Conservation (phyloP, 2,329 filamentous ascomycete genomes). For the Fusarium nematophilum region DNA sequence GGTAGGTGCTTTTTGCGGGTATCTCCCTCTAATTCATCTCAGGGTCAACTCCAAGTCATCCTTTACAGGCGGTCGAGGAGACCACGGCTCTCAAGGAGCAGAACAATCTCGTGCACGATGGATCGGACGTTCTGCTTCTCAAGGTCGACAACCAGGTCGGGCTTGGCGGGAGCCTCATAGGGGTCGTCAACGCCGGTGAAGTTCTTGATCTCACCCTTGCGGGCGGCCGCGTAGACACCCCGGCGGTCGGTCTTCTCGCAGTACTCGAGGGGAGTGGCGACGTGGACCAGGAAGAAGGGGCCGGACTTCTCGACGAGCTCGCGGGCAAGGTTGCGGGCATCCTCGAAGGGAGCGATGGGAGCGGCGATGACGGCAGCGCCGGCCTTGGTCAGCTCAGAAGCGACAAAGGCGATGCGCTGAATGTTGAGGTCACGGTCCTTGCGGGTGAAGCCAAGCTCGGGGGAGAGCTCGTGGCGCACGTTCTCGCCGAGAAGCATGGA, state of each 20-base stretch:
- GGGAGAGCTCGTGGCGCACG: slow-evolving; percentile 90
- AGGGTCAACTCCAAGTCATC: slow-evolving; percentile 18
- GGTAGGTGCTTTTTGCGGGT: slow-evolving; percentile 23
- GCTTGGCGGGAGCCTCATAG: slow-evolving; percentile 85
- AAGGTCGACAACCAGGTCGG: slow-evolving; percentile 85
- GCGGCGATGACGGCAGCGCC: slow-evolving; percentile 96
- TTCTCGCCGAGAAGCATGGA: slow-evolving; percentile 96
- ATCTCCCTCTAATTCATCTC: slow-evolving; percentile 29
- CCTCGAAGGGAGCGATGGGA: slow-evolving; percentile 93
- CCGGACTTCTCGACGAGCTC: slow-evolving; percentile 90
- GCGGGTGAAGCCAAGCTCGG: slow-evolving; percentile 93
- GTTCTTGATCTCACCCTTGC: slow-evolving; percentile 92
- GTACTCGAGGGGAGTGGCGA: slow-evolving; percentile 91
- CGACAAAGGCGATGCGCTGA: slow-evolving; percentile 94
- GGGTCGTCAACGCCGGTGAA: slow-evolving; percentile 99
- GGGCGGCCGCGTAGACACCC: slow-evolving; percentile 87
- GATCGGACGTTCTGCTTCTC: slow-evolving; percentile 90
- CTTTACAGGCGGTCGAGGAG: slow-evolving; percentile 78
- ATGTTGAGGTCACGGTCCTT: slow-evolving; percentile 96
- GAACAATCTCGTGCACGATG: slow-evolving; percentile 95
- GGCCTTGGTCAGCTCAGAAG: slow-evolving; percentile 91
- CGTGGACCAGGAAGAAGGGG: slow-evolving; percentile 94
- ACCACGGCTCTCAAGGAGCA: slow-evolving; percentile 90
- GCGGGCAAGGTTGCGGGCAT: slow-evolving; percentile 78
- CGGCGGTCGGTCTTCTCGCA: slow-evolving; percentile 95